A percentile compares a stretch with the other conserved stretches of the same genome.
phyloP scores from a whole-genome alignment of 2,329 filamentous ascomycete genomes.

The Elsinoe batatas region DNA sequence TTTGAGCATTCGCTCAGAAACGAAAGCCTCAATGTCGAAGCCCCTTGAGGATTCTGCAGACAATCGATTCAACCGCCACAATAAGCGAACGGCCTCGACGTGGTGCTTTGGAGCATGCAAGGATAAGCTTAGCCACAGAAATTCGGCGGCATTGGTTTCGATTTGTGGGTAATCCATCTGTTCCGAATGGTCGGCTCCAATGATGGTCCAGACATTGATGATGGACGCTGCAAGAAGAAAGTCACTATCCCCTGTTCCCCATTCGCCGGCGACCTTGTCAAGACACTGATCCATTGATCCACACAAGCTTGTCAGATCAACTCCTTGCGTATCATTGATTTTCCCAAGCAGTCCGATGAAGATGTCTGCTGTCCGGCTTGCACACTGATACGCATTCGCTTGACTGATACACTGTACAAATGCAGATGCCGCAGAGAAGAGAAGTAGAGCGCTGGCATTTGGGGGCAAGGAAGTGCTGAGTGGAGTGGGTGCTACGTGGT shows the following conservation, averaged over 20 bases:
- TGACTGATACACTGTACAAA: neutral
- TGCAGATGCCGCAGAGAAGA: neutral
- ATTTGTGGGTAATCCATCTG: neutral
- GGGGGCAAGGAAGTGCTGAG: conserved; percentile 1
- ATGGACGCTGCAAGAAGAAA: neutral
- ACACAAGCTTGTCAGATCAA: neutral
- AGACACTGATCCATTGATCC: neutral
- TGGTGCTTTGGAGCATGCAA: conserved; percentile 84
- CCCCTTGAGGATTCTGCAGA: conserved; percentile 27
- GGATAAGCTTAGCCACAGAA: conserved; percentile 69
- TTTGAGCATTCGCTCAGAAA: neutral
- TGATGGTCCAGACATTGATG: conserved; percentile 2
- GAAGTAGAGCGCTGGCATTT: neutral
- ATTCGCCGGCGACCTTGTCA: neutral
- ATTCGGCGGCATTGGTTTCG: neutral
- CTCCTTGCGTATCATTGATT: neutral
- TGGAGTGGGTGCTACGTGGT: neutral
- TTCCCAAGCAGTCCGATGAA: neutral
- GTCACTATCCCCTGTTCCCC: neutral
- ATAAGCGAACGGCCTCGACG: conserved; percentile 75
- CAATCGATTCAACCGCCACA: conserved; percentile 79
- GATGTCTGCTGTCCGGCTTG: neutral
- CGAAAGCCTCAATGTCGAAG: neutral
- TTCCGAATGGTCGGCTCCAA: neutral
- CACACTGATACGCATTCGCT: neutral